Conservation (phyloP, 495 filamentous ascomycete genomes). For the Penicillium paradoxum region DNA sequence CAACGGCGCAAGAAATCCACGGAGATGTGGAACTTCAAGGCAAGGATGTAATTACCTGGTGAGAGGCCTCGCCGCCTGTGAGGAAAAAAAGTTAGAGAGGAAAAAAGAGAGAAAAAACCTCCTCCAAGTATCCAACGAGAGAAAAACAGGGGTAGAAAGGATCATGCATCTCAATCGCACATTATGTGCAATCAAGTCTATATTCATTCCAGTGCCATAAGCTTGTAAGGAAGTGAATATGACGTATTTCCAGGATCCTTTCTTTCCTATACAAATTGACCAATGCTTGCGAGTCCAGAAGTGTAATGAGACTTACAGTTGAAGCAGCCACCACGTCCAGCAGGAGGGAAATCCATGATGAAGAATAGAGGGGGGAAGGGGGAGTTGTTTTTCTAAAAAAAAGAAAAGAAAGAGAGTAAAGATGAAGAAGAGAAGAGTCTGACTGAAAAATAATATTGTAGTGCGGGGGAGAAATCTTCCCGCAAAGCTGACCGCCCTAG, state of each 20-base stretch:
- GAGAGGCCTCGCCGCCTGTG: slow-evolving; percentile 68
- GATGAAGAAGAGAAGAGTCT: slow-evolving; percentile 18
- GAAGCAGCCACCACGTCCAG: slow-evolving; percentile 65
- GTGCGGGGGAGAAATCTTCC: slow-evolving; percentile 36
- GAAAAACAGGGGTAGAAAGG: slow-evolving; percentile 5
- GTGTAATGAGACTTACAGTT: slow-evolving; percentile 60
- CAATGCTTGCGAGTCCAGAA: slow-evolving; percentile 8
- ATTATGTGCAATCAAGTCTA: not conserved
- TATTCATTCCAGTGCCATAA: slow-evolving; percentile 11
- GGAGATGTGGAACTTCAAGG: not conserved
- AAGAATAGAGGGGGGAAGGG: slow-evolving; percentile 1
- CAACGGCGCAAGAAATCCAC: not conserved
- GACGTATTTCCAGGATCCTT: slow-evolving; percentile 3
- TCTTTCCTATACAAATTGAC: not conserved
- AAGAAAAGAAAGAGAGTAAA: slow-evolving; percentile 7
- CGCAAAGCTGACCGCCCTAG: slow-evolving; percentile 14
- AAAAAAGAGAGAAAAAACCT: not conserved
- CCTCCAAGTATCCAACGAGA: slow-evolving; percentile 4
- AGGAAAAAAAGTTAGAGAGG: slow-evolving; percentile 13
- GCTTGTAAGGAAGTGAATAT: not conserved
- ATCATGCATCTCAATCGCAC: not conserved
- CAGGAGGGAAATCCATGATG: slow-evolving; percentile 48
- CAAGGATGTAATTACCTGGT: slow-evolving; percentile 51
- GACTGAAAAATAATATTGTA: slow-evolving; percentile 32
- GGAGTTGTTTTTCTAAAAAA: not conserved